Conservation (phyloP, 345 rosid species). For the Pistacia integerrima region DNA sequence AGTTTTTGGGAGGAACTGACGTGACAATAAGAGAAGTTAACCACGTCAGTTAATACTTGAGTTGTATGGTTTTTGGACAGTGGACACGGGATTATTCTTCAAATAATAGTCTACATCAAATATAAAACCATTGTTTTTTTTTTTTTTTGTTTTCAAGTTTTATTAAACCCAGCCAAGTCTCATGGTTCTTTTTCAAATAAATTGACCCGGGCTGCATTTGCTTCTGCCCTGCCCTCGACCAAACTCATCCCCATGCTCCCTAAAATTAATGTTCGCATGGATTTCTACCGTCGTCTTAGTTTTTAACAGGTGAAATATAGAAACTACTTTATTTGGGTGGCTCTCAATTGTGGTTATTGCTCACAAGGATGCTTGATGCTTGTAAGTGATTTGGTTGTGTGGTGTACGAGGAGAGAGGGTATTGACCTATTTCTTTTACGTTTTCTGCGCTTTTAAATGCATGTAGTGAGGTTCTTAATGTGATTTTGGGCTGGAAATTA, state of each 20-base stretch:
- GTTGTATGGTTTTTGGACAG: no score
- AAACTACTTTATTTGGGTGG: conserved; percentile 76
- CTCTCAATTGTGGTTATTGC: conserved; percentile 66
- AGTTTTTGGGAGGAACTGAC: no score
- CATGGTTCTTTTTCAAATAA: no score
- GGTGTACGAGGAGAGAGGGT: conserved; percentile 52
- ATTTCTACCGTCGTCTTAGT: conserved; percentile 52
- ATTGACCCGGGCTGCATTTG: no score
- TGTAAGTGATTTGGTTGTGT: conserved; percentile 42
- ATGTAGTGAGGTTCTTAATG: conserved; percentile 38
- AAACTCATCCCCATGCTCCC: conserved; percentile 59
- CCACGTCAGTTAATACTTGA: no score
- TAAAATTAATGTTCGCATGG: conserved; percentile 50
- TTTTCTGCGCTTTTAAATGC: conserved; percentile 80
- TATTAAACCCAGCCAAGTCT: no score
- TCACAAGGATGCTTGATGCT: conserved; percentile 34
- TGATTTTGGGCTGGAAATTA: conserved; percentile 60
- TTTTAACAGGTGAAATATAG: conserved; percentile 54
- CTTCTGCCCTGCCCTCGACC: no score
- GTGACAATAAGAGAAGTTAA: no score
- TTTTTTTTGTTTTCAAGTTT: no score
- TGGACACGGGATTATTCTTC: no score
- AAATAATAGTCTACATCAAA: no score
- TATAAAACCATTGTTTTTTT: no score
- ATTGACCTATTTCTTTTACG: conserved; percentile 64